These are phyloP conservation scores for Bacterosira constricta DNA, from an alignment of 108 stramenopile genomes.

Conservation along the genomic window DNA sequence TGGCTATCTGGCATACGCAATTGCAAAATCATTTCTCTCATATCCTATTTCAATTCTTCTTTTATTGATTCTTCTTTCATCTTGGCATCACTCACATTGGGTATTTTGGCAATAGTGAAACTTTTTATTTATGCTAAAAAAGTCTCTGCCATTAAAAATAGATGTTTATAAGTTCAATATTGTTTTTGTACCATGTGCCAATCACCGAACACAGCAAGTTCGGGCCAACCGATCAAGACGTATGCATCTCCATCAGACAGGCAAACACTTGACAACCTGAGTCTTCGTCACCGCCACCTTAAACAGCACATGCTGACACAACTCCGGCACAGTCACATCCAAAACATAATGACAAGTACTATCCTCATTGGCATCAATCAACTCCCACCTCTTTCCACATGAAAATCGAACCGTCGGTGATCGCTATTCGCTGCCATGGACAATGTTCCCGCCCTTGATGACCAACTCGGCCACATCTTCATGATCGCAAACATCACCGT, in stretches of 20 bases:
- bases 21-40: too few relatives aligned
- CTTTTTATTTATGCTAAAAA: too few relatives aligned
- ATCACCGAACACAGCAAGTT: too few relatives aligned
- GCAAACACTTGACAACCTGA: slow-evolving; percentile 85
- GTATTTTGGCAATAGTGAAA: too few relatives aligned
- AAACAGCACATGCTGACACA: slow-evolving; percentile 86
- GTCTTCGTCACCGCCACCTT: slow-evolving; percentile 67
- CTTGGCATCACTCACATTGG: too few relatives aligned
- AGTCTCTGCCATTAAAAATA: too few relatives aligned
- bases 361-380: slow-evolving; percentile 82
- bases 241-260: slow-evolving; percentile 48
- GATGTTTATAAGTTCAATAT: too few relatives aligned
- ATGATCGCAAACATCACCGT: slow-evolving; percentile 76
- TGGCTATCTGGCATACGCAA: too few relatives aligned
- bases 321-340: slow-evolving; percentile 68
- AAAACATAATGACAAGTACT: slow-evolving; percentile 87
- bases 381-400: slow-evolving; percentile 61
- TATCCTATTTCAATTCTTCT: too few relatives aligned
- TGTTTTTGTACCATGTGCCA: too few relatives aligned
- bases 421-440: slow-evolving; percentile 63
- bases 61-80: too few relatives aligned
- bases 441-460: slow-evolving; percentile 75
- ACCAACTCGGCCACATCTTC: slow-evolving; percentile 76
- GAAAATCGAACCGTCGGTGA: slow-evolving; percentile 75
- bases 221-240: too few relatives aligned